Conservation (phyloP, 2,329 filamentous ascomycete species). For the Aspergillus felis region DNA sequence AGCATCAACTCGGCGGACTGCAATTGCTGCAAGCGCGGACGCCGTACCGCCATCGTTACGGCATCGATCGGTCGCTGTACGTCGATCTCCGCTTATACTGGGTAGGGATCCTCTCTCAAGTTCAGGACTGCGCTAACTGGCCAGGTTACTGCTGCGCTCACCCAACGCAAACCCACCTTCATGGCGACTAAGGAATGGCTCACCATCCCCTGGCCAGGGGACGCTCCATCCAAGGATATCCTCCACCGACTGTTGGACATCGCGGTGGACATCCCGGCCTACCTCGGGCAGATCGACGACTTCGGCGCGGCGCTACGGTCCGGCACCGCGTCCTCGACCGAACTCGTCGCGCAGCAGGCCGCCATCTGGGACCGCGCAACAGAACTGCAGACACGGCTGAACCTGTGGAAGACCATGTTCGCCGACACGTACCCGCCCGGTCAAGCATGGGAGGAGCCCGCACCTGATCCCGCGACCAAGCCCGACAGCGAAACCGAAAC, state of each 20-base stretch:
- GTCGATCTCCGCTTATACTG: constrained; percentile 27
- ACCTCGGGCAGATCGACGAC: constrained; percentile 18
- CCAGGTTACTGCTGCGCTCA: constrained; percentile 23
- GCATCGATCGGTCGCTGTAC: constrained; percentile 22
- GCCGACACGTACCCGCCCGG: constrained; percentile 15
- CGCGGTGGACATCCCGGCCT: constrained; percentile 23
- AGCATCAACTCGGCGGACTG: constrained; percentile 23
- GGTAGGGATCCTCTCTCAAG: constrained; percentile 8
- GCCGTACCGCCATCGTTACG: constrained; percentile 22
- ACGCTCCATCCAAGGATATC: constrained; percentile 19
- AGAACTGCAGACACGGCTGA: constrained; percentile 16
- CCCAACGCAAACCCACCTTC: constrained; percentile 21
- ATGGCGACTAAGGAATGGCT: constrained; percentile 22
- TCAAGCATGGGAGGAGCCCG: constrained; percentile 11
- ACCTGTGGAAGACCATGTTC: constrained; percentile 17
- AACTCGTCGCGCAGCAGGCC: constrained; percentile 14
- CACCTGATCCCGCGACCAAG: neutral
- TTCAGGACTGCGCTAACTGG: neutral
- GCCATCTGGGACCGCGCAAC: constrained; percentile 16
- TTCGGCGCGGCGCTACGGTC: constrained; percentile 10
- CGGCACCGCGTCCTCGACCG: constrained; percentile 1
- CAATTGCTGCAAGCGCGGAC: constrained; percentile 19
- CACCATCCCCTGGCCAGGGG: constrained; percentile 20
- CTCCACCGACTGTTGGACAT: constrained; percentile 22
- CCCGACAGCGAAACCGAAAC: neutral